Evolutionary conservation across 129 eudicot species (phyloP).

Genomic region (Chrysanthemum seticuspe): DNA sequence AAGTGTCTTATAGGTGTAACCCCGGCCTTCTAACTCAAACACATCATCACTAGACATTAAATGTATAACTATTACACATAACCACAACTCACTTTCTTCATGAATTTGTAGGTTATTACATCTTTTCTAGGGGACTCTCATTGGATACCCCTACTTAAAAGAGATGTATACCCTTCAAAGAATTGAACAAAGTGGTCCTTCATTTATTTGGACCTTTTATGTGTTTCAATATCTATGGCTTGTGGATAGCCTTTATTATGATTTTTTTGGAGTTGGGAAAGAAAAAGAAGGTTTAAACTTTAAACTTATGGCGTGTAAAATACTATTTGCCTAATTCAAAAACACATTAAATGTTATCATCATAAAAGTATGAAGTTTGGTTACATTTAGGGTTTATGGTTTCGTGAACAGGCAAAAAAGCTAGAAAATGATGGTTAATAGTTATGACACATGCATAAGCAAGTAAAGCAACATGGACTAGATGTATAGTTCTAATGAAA

Average conservation of each 20-base stretch:
- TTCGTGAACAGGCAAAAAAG: too few species aligned
- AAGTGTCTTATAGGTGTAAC: not conserved
- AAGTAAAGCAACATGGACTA: too few species aligned
- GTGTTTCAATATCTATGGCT: not conserved
- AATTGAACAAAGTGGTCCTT: conserved; percentile 25
- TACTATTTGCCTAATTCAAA: not conserved
- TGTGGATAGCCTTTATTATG: too few species aligned
- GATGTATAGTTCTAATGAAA: too few species aligned
- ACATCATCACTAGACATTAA: conserved; percentile 5
- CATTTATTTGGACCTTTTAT: not conserved
- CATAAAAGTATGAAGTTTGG: too few species aligned
- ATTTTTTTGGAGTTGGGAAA: too few species aligned
- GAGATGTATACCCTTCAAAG: conserved; percentile 23
- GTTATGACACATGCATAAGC: too few species aligned
- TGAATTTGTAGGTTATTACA: conserved; percentile 1
- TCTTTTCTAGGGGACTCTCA: conserved; percentile 14
- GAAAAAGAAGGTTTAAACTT: too few species aligned
- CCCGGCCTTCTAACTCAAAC: not conserved
- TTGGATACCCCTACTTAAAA: conserved; percentile 25
- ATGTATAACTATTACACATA: conserved; percentile 7
- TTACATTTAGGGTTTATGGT: too few species aligned
- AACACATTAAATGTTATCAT: not conserved
- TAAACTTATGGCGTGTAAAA: too few species aligned
- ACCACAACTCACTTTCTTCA: not conserved
- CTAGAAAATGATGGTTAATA: too few species aligned